Conservation (phyloP, 2,329 filamentous ascomycete genomes). For the Tolypocladium guangdongense region DNA sequence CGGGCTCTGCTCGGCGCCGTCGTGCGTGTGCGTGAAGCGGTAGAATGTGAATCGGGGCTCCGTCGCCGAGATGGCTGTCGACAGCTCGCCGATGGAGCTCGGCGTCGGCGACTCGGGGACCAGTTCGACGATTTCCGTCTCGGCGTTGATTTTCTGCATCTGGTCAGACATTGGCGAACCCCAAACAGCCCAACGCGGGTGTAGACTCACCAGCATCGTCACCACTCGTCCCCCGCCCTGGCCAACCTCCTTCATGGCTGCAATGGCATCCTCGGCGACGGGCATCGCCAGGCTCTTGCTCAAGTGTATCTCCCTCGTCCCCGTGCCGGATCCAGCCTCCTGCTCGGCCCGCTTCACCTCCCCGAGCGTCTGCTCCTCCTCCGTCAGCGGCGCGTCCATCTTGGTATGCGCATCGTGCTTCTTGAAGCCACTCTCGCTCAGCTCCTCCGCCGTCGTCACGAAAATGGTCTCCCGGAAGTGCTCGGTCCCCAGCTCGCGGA, state of each 20-base stretch:
- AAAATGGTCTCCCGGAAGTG: conserved; percentile 70
- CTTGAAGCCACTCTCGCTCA: conserved; percentile 58
- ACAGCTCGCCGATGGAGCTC: conserved; percentile 46
- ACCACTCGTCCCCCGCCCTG: conserved; percentile 38
- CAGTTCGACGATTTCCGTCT: conserved; percentile 59
- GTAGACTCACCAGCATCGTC: conserved; percentile 51
- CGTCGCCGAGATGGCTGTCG: conserved; percentile 47
- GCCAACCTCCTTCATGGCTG: conserved; percentile 49
- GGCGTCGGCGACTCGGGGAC: conserved; percentile 40
- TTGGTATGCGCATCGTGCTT: conserved; percentile 59
- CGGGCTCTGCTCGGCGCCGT: conserved; percentile 40
- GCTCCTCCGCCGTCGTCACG: conserved; percentile 56
- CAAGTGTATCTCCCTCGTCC: conserved; percentile 45
- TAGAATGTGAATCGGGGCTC: conserved; percentile 75
- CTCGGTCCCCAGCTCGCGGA: conserved; percentile 67
- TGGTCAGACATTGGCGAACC: not conserved
- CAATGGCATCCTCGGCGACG: conserved; percentile 50
- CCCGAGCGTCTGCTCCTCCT: conserved; percentile 62
- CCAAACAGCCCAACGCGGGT: too few relatives aligned
- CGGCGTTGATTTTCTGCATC: conserved; percentile 57
- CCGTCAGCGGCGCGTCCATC: conserved; percentile 60
- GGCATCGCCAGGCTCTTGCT: conserved; percentile 48
- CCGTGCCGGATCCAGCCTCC: conserved; percentile 59
- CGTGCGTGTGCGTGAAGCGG: conserved; percentile 49
- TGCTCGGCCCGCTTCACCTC: conserved; percentile 68